phyloP scores from a whole-genome alignment of 768 basidiomycete species.

The Lepiota subincarnata region DNA sequence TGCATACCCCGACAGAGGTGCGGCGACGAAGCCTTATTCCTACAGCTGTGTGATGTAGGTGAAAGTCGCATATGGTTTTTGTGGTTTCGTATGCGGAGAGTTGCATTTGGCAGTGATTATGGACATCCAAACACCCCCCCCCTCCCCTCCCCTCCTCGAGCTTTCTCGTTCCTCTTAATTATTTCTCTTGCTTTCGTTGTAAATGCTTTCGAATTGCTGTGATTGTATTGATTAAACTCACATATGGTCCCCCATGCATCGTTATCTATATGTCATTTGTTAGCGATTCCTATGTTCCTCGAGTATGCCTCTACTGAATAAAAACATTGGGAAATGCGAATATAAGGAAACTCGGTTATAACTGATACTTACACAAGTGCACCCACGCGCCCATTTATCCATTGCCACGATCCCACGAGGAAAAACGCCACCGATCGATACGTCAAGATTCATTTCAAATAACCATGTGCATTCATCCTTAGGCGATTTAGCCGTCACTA shows the following conservation, averaged over 20 bases:
- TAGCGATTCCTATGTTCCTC: constrained; percentile 1
- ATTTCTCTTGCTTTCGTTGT: constrained; percentile 7
- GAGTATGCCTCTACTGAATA: neutral
- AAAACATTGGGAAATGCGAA: neutral
- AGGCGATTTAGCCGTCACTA: too few relatives aligned
- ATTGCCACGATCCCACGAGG: too few relatives aligned
- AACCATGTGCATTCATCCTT: too few relatives aligned
- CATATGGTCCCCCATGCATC: constrained; percentile 5
- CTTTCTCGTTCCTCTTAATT: neutral
- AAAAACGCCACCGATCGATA: too few relatives aligned
- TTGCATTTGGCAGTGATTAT: constrained; percentile 6
- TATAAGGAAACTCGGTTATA: too few relatives aligned
- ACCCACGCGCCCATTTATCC: too few relatives aligned
- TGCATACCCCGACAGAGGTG: constrained; percentile 25
- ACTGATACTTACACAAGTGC: too few relatives aligned
- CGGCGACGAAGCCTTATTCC: constrained; percentile 31
- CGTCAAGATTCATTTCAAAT: too few relatives aligned
- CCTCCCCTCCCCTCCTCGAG: too few relatives aligned
- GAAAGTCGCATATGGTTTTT: constrained; percentile 9
- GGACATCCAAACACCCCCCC: too few relatives aligned
- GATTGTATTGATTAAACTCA: constrained; percentile 11
- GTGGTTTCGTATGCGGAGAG: neutral
- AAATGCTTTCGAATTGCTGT: constrained; percentile 8
- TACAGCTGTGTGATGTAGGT: constrained; percentile 19
- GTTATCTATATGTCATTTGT: constrained; percentile 7